These are phyloP conservation scores for Kodamaea sp. DNA, from an alignment of 1,139 yeast genomes.

Conservation along the genomic window DNA sequence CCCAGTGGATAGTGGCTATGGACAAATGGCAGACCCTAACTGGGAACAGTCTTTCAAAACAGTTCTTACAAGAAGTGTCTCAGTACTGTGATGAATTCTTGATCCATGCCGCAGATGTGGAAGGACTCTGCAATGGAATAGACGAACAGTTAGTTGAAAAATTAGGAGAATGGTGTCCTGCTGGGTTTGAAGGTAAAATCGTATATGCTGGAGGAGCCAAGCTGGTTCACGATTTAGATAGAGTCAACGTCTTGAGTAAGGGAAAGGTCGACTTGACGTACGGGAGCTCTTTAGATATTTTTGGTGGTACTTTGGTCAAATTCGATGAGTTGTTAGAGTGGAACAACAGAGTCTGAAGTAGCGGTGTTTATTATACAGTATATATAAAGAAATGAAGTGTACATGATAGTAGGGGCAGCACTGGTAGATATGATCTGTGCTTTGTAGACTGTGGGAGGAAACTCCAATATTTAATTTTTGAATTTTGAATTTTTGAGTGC, in stretches of 20 bases:
- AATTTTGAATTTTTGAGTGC: too few species aligned
- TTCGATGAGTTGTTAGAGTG: conserved; percentile 74
- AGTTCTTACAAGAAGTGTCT: conserved; percentile 55
- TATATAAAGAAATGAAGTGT: not conserved
- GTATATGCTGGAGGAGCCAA: conserved; percentile 98
- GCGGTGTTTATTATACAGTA: not conserved
- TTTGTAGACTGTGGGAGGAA: too few species aligned
- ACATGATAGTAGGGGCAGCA: conserved; percentile 1
- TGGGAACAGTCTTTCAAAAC: conserved; percentile 51
- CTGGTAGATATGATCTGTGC: too few species aligned
- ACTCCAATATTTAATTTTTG: too few species aligned
- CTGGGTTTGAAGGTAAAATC: conserved; percentile 59
- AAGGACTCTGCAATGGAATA: conserved; percentile 91
- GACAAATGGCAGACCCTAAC: conserved; percentile 96
- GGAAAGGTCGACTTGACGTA: conserved; percentile 89
- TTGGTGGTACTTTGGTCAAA: conserved; percentile 81
- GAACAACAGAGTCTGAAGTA: conserved; percentile 41
- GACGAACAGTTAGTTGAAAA: conserved; percentile 72
- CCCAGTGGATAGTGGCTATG: conserved; percentile 88
- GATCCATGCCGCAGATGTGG: conserved; percentile 98
- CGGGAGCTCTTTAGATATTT: conserved; percentile 91
- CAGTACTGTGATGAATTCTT: conserved; percentile 80
- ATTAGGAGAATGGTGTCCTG: conserved; percentile 76
- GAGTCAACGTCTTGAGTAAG: conserved; percentile 64
- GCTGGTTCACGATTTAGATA: conserved; percentile 62